These are phyloP conservation scores for Plectosphaerella cucumerina DNA, from an alignment of 2,329 filamentous ascomycete species.

Conservation along the genomic window DNA sequence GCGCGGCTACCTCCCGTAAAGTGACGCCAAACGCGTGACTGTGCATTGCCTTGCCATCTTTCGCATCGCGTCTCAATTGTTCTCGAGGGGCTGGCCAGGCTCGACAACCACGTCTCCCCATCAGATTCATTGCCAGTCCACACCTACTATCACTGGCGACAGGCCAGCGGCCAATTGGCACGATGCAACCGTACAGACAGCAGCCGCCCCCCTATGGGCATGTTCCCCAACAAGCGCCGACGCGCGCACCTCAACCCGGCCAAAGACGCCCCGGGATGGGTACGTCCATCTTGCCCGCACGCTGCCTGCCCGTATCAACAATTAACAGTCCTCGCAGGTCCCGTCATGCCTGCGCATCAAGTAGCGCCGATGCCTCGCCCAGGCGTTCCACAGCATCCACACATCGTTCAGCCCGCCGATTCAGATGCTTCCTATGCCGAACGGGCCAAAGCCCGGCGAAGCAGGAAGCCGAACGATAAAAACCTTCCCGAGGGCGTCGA, in stretches of 20 bases:
- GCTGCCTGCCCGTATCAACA: neutral
- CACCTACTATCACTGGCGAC: too few relatives aligned
- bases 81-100: too few relatives aligned
- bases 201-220: conserved; percentile 23
- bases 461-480: conserved; percentile 89
- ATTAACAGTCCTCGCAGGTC: conserved; percentile 30
- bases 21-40: too few relatives aligned
- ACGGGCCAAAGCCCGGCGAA: conserved; percentile 57
- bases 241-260: conserved; percentile 43
- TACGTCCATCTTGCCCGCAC: conserved; percentile 24
- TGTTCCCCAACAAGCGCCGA: conserved; percentile 38
- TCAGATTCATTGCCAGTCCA: too few relatives aligned
- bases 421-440: neutral
- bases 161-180: neutral
- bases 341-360: conserved; percentile 53
- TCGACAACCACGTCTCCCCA: too few relatives aligned
- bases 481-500: conserved; percentile 89
- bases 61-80: too few relatives aligned
- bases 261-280: conserved; percentile 51
- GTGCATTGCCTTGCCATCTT: too few relatives aligned
- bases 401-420: conserved; percentile 30
- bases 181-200: neutral
- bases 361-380: conserved; percentile 47
- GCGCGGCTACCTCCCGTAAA: too few relatives aligned
- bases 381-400: conserved; percentile 44